Conservation (phyloP, 345 rosid genomes). For the Citrus cavaleriei region DNA sequence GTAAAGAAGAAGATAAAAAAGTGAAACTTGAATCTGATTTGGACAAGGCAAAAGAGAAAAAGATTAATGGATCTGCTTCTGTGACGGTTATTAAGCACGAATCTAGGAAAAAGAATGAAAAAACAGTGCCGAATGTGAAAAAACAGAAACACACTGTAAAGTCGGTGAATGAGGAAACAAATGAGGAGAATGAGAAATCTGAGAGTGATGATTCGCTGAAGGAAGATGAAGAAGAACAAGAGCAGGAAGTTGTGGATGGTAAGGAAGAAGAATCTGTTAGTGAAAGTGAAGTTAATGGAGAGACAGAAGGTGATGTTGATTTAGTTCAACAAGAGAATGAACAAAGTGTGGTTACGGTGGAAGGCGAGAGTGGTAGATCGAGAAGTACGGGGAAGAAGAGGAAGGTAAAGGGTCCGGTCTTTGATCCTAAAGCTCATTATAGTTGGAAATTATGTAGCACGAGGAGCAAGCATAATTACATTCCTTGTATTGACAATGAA, state of each 20-base stretch:
- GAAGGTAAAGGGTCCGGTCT: constrained; percentile 78
- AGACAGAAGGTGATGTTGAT: constrained; percentile 38
- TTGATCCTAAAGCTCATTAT: constrained; percentile 78
- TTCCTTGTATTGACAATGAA: constrained; percentile 90
- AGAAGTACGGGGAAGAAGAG: constrained; percentile 35
- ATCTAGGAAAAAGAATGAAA: constrained; percentile 40
- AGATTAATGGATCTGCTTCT: constrained; percentile 38
- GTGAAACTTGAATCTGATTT: constrained; percentile 33
- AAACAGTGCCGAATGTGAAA: constrained; percentile 32
- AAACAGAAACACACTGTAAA: constrained; percentile 30
- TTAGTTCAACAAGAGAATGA: constrained; percentile 40
- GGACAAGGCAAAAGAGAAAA: constrained; percentile 35
- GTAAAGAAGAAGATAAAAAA: constrained; percentile 24
- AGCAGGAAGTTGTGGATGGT: constrained; percentile 42
- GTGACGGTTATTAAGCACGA: constrained; percentile 35
- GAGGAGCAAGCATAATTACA: constrained; percentile 90
- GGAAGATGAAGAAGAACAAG: constrained; percentile 45
- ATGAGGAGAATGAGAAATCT: constrained; percentile 40
- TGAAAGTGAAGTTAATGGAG: constrained; percentile 43
- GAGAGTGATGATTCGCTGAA: constrained; percentile 37
- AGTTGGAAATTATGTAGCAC: constrained; percentile 82
- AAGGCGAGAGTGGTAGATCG: constrained; percentile 36
- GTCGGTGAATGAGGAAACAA: constrained; percentile 34
- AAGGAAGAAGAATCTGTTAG: constrained; percentile 43
- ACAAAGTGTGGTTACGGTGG: constrained; percentile 42